Percentiles rank a stretch among this genome's conserved stretches.
Evolutionary conservation across 192 early-diverging fungal species (phyloP).

Genomic region (Coemansia sp.): DNA sequence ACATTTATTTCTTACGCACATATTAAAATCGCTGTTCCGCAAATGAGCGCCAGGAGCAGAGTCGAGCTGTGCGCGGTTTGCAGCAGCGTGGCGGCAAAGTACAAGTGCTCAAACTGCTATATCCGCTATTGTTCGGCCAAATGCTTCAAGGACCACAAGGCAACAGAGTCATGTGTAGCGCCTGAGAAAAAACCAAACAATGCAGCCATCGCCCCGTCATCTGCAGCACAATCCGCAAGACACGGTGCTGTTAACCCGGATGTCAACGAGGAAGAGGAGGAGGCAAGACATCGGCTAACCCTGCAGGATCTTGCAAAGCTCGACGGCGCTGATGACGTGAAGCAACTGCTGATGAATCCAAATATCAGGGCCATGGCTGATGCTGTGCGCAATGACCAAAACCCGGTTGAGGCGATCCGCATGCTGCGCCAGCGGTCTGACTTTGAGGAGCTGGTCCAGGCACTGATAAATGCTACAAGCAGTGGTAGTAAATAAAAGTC

Average conservation of each 20-base stretch:
- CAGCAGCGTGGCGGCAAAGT: constrained; percentile 34
- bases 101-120: constrained; percentile 51
- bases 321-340: constrained; percentile 13
- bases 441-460: constrained; percentile 47
- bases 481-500: neutral
- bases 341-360: constrained; percentile 29
- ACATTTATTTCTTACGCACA: too few species aligned
- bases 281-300: constrained; percentile 33
- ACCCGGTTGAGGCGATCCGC: constrained; percentile 44
- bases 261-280: constrained; percentile 32
- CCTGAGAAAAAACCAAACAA: neutral
- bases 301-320: constrained; percentile 32
- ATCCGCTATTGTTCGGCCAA: constrained; percentile 49
- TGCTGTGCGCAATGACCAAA: constrained; percentile 24
- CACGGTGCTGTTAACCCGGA: neutral
- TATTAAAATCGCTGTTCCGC: constrained; percentile 8
- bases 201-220: neutral
- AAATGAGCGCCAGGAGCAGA: neutral
- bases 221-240: neutral
- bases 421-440: constrained; percentile 40
- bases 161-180: constrained; percentile 30
- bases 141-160: constrained; percentile 47
- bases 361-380: constrained; percentile 28
- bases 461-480: constrained; percentile 34
- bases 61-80: constrained; percentile 39